These are phyloP conservation scores for Tetrapisispora arboricola DNA, from an alignment of 805 yeast species.

Conservation along the genomic window DNA sequence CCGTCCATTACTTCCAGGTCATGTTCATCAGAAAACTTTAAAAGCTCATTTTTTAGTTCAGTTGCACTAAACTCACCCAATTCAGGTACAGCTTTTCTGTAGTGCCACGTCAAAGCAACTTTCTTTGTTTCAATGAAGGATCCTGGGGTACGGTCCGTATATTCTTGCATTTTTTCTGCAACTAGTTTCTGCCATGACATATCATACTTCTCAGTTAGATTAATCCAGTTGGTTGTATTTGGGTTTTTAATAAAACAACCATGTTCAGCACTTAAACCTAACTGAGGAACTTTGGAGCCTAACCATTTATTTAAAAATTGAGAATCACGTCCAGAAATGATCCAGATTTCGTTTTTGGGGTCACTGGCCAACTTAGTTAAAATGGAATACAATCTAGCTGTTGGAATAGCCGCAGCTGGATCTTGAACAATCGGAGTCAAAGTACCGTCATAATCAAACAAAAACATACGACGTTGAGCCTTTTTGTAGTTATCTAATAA, in stretches of 20 bases:
- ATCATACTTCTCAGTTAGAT: constrained; percentile 70
- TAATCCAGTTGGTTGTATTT: constrained; percentile 63
- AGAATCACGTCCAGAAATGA: constrained; percentile 93
- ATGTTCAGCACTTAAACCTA: constrained; percentile 93
- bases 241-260: constrained; percentile 86
- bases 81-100: constrained; percentile 88
- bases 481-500: constrained; percentile 48
- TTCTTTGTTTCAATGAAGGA: constrained; percentile 76
- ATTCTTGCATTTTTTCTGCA: constrained; percentile 56
- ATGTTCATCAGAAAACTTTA: constrained; percentile 50
- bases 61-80: constrained; percentile 81
- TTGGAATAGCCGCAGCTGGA: constrained; percentile 97
- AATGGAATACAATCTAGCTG: constrained; percentile 53
- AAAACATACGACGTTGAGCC: constrained; percentile 62
- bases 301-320: constrained; percentile 80
- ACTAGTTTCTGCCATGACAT: constrained; percentile 94
- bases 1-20: constrained; percentile 96
- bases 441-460: constrained; percentile 97
- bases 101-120: constrained; percentile 97
- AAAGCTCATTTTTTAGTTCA: constrained; percentile 55
- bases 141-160: constrained; percentile 86
- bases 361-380: constrained; percentile 56
- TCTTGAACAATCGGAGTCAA: constrained; percentile 92
- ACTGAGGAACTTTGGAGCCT: constrained; percentile 47
- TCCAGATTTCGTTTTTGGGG: constrained; percentile 82